Conservation (phyloP, 768 basidiomycete species). For the Rhizopogon rudus region DNA sequence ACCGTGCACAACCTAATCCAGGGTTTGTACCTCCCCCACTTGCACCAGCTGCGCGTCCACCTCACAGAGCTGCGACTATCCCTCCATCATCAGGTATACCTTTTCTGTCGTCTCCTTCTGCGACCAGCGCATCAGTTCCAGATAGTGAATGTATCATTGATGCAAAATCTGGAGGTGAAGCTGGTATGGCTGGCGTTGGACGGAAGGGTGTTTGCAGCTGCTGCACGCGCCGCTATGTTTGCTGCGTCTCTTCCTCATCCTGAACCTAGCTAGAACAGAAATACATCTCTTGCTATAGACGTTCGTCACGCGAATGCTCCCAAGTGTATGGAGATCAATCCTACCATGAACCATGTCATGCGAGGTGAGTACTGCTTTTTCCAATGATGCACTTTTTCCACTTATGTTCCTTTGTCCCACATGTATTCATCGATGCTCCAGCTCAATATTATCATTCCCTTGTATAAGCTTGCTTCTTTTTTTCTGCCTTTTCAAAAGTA, state of each 20-base stretch:
- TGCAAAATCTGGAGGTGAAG: too few species aligned
- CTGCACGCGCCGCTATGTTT: too few species aligned
- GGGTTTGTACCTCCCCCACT: not conserved
- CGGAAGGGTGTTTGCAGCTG: conserved; percentile 22
- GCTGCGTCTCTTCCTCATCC: too few species aligned
- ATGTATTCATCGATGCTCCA: not conserved
- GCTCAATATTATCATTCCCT: not conserved
- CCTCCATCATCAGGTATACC: conserved; percentile 9
- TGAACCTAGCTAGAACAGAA: too few species aligned
- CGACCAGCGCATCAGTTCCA: too few species aligned
- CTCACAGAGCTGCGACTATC: not conserved
- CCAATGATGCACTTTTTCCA: not conserved
- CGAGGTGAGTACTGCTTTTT: conserved; percentile 22
- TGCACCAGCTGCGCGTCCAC: conserved; percentile 3
- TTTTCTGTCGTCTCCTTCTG: not conserved
- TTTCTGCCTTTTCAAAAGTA: not conserved
- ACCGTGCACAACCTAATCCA: too few species aligned
- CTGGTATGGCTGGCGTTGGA: conserved; percentile 54
- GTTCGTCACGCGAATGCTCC: too few species aligned
- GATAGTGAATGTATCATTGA: too few species aligned
- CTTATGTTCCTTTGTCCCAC: not conserved
- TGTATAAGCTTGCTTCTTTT: too few species aligned
- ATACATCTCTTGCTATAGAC: too few species aligned
- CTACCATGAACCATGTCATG: conserved; percentile 9
- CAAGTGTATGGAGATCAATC: too few species aligned